A percentile compares a stretch with the other conserved stretches of the same genome.
Evolutionary conservation across 2,329 filamentous ascomycete genomes (phyloP).

Genomic region (Paracoccidioides lutzii): DNA sequence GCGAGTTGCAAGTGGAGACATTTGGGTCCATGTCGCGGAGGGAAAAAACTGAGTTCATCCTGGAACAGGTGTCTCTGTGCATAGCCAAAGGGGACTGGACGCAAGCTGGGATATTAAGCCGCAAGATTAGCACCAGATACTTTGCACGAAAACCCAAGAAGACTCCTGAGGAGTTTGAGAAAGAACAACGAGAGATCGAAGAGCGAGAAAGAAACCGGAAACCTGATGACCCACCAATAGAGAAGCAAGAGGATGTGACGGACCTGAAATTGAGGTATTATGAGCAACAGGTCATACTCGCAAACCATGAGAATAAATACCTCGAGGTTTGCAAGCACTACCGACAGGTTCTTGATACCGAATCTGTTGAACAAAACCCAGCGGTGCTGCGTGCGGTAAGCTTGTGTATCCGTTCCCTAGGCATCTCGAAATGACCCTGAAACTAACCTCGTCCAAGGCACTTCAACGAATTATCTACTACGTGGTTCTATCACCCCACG

Average conservation of each 20-base stretch:
- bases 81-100: constrained; percentile 95
- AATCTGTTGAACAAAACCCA: constrained; percentile 83
- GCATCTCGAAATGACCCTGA: neutral
- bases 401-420: constrained; percentile 13
- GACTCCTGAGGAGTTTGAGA: constrained; percentile 75
- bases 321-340: constrained; percentile 97
- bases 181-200: constrained; percentile 73
- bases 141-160: constrained; percentile 84
- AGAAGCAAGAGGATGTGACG: constrained; percentile 77
- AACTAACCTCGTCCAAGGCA: constrained; percentile 41
- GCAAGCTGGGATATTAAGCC: constrained; percentile 81
- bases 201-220: constrained; percentile 63
- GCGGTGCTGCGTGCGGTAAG: constrained; percentile 72
- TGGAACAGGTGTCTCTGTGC: constrained; percentile 86
- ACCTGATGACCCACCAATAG: constrained; percentile 63
- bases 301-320: constrained; percentile 96
- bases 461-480: constrained; percentile 96
- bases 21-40: constrained; percentile 95
- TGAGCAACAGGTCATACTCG: constrained; percentile 88
- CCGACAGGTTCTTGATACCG: constrained; percentile 88
- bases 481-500: constrained; percentile 87
- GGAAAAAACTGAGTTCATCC: constrained; percentile 97
- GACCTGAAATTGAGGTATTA: constrained; percentile 94
- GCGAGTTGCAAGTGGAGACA: constrained; percentile 95
- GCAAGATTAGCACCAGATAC: constrained; percentile 95